Conservation (phyloP, 2,329 filamentous ascomycete genomes). For the Arthrobotrys pseudoclavata region DNA sequence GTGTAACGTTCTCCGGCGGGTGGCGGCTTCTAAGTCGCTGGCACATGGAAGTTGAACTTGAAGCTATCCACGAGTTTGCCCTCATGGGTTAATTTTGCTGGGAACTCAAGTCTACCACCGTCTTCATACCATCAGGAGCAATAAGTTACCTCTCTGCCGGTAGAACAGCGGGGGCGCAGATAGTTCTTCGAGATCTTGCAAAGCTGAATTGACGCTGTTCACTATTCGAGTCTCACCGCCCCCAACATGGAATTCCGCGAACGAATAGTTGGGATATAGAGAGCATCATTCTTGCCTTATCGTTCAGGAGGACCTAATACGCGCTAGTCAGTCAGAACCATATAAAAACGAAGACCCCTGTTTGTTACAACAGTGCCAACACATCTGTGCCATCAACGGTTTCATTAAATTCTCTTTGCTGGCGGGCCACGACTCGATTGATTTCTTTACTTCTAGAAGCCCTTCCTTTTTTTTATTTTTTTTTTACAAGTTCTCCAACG, state of each 20-base stretch:
- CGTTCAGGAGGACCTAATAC: neutral
- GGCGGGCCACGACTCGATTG: neutral
- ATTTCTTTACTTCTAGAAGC: neutral
- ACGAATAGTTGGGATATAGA: conserved; percentile 15
- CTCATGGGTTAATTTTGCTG: conserved; percentile 5
- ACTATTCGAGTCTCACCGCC: neutral
- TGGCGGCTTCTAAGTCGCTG: conserved; percentile 16
- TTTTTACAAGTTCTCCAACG: neutral
- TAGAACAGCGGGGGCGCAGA: neutral
- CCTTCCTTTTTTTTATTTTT: neutral
- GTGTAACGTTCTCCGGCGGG: conserved; percentile 21
- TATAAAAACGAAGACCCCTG: conserved; percentile 2
- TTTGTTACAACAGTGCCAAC: conserved; percentile 52
- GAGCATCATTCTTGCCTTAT: conserved; percentile 12
- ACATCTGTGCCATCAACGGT: conserved; percentile 26
- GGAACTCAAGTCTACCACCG: neutral
- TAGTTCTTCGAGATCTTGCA: neutral
- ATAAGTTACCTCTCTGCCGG: neutral
- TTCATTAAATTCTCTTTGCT: no score
- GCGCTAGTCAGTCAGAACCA: conserved; percentile 11
- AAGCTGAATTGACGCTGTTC: neutral
- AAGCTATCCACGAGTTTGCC: neutral
- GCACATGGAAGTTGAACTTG: neutral
- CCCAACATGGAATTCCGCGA: conserved; percentile 19
- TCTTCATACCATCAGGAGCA: neutral